These are phyloP conservation scores for Zymoseptoria brevis DNA, from an alignment of 2,329 filamentous ascomycete genomes.

Conservation along the genomic window DNA sequence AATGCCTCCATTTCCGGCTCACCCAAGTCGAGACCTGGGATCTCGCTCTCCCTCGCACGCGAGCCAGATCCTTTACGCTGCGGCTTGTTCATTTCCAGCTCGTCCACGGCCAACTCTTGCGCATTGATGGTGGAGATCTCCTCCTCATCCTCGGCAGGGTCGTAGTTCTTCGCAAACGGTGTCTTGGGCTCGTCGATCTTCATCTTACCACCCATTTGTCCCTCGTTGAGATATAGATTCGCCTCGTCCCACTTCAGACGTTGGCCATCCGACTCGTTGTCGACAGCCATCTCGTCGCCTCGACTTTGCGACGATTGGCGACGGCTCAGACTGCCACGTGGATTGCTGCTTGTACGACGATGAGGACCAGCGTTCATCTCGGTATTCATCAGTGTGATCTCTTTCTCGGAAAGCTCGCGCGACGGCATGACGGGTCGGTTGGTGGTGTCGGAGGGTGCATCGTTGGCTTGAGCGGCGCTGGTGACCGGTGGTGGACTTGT, in stretches of 20 bases:
- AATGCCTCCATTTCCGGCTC: constrained; percentile 63
- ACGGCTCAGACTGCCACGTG: constrained; percentile 60
- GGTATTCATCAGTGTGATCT: constrained; percentile 89
- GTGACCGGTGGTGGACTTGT: constrained; percentile 39
- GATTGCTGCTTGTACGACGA: constrained; percentile 70
- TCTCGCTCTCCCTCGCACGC: constrained; percentile 59
- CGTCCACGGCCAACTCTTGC: constrained; percentile 60
- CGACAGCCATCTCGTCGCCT: constrained; percentile 15
- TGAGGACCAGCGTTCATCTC: constrained; percentile 86
- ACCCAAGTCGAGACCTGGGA: constrained; percentile 83
- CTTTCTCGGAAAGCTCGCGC: constrained; percentile 62
- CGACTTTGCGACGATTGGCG: constrained; percentile 52
- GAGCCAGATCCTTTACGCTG: constrained; percentile 25
- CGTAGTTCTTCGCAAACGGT: constrained; percentile 86
- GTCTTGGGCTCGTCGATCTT: constrained; percentile 99
- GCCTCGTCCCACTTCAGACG: constrained; percentile 97
- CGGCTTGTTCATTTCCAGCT: constrained; percentile 50
- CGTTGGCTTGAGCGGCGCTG: constrained; percentile 21
- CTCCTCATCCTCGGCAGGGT: constrained; percentile 80
- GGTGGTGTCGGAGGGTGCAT: constrained; percentile 24
- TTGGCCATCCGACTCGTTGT: constrained; percentile 54
- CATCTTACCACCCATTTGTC: constrained; percentile 92
- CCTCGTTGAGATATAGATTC: constrained; percentile 93
- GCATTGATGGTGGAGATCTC: constrained; percentile 61
- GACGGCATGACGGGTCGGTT: constrained; percentile 36